Conservation (phyloP, 495 filamentous ascomycete species). For the Aspergillus avenaceus region DNA sequence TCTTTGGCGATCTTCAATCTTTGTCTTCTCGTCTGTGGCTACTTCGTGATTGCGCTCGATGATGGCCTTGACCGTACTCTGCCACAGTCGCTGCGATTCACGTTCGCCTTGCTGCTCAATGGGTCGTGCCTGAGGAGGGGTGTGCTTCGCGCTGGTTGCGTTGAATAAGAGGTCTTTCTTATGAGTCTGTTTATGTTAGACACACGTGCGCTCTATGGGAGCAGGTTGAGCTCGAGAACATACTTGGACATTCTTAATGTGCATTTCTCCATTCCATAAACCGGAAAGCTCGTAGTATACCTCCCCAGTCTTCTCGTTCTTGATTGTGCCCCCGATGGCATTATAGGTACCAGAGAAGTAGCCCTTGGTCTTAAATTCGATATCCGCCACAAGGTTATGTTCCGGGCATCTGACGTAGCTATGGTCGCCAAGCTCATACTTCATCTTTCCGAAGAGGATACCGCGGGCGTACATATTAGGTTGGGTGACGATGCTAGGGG, state of each 20-base stretch:
- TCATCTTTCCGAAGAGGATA: slow-evolving; percentile 98
- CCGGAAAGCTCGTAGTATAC: slow-evolving; percentile 85
- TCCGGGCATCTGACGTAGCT: slow-evolving; percentile 93
- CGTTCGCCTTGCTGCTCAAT: slow-evolving; percentile 83
- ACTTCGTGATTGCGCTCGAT: slow-evolving; percentile 78
- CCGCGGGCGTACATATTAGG: slow-evolving; percentile 99
- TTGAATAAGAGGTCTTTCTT: slow-evolving; percentile 89
- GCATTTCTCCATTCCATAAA: slow-evolving; percentile 93
- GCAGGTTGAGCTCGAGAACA: too few species aligned
- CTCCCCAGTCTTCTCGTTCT: slow-evolving; percentile 81
- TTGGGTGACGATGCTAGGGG: slow-evolving; percentile 75
- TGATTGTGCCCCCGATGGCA: slow-evolving; percentile 89
- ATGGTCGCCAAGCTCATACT: slow-evolving; percentile 97
- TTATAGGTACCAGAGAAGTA: slow-evolving; percentile 97
- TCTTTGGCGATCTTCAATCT: slow-evolving; percentile 87
- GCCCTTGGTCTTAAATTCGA: slow-evolving; percentile 98
- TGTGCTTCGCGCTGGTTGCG: slow-evolving; percentile 69
- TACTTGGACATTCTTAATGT: slow-evolving; percentile 77
- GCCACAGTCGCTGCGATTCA: slow-evolving; percentile 88
- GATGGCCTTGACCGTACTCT: slow-evolving; percentile 72
- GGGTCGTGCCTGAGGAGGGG: slow-evolving; percentile 69
- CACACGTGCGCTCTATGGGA: slow-evolving; percentile 3
- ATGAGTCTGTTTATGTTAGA: slow-evolving; percentile 56
- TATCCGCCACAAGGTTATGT: slow-evolving; percentile 76
- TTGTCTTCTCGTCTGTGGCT: slow-evolving; percentile 92